Percentiles rank a stretch among this genome's conserved stretches.
Evolutionary conservation across 257 asterid genomes (phyloP).

Genomic region (Penstemon eatonii): DNA sequence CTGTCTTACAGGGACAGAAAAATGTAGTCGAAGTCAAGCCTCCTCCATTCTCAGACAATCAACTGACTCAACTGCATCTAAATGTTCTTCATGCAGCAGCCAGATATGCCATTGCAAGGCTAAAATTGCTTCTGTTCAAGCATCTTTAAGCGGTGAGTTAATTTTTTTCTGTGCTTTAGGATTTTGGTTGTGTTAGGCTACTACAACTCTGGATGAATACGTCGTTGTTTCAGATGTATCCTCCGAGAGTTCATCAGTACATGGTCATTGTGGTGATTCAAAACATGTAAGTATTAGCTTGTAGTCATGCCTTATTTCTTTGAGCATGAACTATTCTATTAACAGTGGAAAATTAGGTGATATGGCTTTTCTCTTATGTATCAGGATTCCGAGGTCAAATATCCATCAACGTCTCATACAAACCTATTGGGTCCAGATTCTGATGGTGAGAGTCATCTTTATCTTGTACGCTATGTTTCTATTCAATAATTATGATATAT

Average conservation of each 20-base stretch:
- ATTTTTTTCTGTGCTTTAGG: slow-evolving; percentile 2
- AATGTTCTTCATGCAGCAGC: slow-evolving; percentile 39
- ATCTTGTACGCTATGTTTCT: neutral
- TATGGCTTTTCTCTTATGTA: slow-evolving; percentile 17
- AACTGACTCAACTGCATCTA: slow-evolving; percentile 32
- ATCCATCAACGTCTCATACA: slow-evolving; percentile 29
- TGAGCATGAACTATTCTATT: slow-evolving; percentile 14
- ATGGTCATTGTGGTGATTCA: slow-evolving; percentile 30
- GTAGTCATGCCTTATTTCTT: slow-evolving; percentile 22
- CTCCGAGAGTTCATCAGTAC: slow-evolving; percentile 40
- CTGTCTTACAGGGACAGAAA: slow-evolving; percentile 40
- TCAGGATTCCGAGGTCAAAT: slow-evolving; percentile 43
- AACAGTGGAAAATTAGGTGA: slow-evolving; percentile 18
- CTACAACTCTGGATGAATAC: neutral
- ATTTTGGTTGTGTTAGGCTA: slow-evolving; percentile 5
- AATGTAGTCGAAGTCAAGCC: slow-evolving; percentile 32
- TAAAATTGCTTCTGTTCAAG: slow-evolving; percentile 29
- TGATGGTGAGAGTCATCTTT: slow-evolving; percentile 49
- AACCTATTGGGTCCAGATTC: slow-evolving; percentile 36
- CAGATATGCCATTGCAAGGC: slow-evolving; percentile 34
- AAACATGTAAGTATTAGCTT: slow-evolving; percentile 42
- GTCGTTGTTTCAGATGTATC: slow-evolving; percentile 36
- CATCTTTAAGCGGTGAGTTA: slow-evolving; percentile 53
- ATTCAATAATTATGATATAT: slow-evolving; percentile 22
- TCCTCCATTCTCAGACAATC: slow-evolving; percentile 34